Base-by-base conservation (phyloP, 169 alveolate species). In the Cardiosporidium cionae region DNA sequence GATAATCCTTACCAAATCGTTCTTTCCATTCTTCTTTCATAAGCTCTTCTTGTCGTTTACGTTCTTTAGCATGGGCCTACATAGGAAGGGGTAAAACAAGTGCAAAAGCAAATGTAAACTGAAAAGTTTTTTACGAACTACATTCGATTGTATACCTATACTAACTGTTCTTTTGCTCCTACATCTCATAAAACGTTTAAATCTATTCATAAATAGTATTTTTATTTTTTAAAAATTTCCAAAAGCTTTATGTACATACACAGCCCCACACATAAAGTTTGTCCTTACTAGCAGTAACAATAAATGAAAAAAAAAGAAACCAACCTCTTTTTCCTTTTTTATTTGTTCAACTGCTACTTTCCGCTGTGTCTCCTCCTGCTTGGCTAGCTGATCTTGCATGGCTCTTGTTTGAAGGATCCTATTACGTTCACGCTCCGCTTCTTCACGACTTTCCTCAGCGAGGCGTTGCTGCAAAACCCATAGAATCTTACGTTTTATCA, bases 21-120 rank as follows among this genome's bases (percentile, higher is more conserved):
- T 80, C 86, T 32, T 80, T 74, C 77, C 79, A 84, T 5, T 84
- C 89, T 23, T 76, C 78, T 0, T 78, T 73, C 25, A 84, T 65
- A 28, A 84, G 65, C 65, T 73, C 79, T 3, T 81, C 63, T 65
- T 84, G 89, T 34, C 89, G 79, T 34, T 80, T 80, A 32, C 86
- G 67, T 31, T 84, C 89, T 6, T 37, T 79, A 68, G 75, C 82
- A 37, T 82, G 87, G 9, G 68, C 84, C 81, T 74, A 32, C 5
- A 34, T 28, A 35, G n/a, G 27, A 2, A 29, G 34, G 31, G 22
- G 68, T 52, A 9, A 28, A 2, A 0, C 3, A 9, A 16, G 29
- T 52, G n/a, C n/a, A n/a, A n/a, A n/a, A n/a, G n/a, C n/a, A n/a
- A n/a, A n/a, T n/a, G n/a, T n/a, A n/a, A n/a, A n/a, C n/a, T n/a